These are phyloP conservation scores for Populus hybrid DNA, from an alignment of 441 rosid genomes.

Conservation along the genomic window DNA sequence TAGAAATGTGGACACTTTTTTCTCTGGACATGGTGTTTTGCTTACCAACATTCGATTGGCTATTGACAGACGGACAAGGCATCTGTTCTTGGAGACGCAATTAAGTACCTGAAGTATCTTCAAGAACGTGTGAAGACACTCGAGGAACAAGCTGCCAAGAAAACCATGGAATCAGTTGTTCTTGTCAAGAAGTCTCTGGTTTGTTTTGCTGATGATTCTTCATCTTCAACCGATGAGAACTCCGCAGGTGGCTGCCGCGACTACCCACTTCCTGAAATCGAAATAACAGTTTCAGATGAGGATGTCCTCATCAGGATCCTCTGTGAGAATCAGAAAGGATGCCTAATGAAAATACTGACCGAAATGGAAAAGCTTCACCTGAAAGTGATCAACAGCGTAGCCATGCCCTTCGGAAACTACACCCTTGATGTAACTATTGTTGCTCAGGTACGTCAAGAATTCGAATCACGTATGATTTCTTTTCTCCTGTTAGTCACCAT, in stretches of 20 bases:
- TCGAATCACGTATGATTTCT: too few relatives aligned
- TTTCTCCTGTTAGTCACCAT: too few relatives aligned
- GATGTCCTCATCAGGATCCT: conserved; percentile 58
- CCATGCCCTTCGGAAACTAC: conserved; percentile 55
- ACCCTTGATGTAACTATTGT: conserved; percentile 55
- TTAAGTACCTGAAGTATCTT: conserved; percentile 18
- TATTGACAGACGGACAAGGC: conserved; percentile 65
- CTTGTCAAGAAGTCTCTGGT: conserved; percentile 56
- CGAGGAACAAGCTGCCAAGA: conserved; percentile 49
- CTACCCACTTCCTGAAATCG: conserved; percentile 54
- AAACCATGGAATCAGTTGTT: conserved; percentile 48
- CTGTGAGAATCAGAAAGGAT: conserved; percentile 52
- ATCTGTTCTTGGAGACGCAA: conserved; percentile 72
- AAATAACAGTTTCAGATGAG: conserved; percentile 50
- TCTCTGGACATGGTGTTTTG: too few relatives aligned
- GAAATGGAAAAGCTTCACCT: conserved; percentile 55
- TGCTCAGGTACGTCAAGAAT: conserved; percentile 46
- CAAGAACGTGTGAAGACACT: conserved; percentile 57
- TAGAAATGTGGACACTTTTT: too few relatives aligned
- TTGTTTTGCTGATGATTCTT: conserved; percentile 32
- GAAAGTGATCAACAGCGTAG: conserved; percentile 38
- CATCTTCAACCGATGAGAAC: conserved; percentile 29
- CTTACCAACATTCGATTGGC: too few relatives aligned
- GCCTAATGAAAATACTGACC: conserved; percentile 32
- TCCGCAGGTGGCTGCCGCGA: conserved; percentile 14